Conservation (phyloP, 2,329 filamentous ascomycete genomes). For the Lizonia empirigonia region DNA sequence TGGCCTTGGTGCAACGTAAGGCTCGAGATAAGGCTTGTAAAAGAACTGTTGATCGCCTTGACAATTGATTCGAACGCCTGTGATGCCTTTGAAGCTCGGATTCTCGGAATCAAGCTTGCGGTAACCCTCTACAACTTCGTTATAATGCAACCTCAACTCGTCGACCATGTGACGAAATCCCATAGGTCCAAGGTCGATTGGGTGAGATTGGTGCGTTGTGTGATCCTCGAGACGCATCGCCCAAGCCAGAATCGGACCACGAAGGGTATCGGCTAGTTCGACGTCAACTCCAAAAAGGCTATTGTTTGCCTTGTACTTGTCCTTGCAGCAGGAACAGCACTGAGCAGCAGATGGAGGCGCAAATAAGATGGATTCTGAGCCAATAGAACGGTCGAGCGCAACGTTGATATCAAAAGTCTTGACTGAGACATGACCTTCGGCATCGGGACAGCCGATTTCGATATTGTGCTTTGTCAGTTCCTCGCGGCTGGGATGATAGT, state of each 20-base stretch:
- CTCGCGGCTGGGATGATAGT: neutral
- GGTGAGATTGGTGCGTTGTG: neutral
- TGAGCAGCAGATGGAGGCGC: neutral
- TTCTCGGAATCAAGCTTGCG: neutral
- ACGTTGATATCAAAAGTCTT: neutral
- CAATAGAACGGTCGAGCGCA: neutral
- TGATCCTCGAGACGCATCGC: neutral
- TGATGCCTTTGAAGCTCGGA: neutral
- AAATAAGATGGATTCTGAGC: neutral
- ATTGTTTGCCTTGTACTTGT: neutral
- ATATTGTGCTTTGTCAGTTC: neutral
- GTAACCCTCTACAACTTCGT: neutral
- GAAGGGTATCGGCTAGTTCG: neutral
- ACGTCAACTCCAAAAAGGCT: neutral
- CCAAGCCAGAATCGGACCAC: neutral
- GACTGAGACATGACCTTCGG: neutral
- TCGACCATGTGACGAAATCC: constrained; percentile 22
- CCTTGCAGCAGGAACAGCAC: too few species aligned
- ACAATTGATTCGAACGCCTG: neutral
- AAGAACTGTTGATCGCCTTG: neutral
- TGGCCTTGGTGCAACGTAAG: neutral
- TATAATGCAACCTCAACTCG: constrained; percentile 1
- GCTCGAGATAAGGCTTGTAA: neutral
- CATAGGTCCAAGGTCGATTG: constrained; percentile 5
- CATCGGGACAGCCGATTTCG: neutral